Conservation (phyloP, 192 early-diverging fungal species). For the Linnemannia schmuckeri region DNA sequence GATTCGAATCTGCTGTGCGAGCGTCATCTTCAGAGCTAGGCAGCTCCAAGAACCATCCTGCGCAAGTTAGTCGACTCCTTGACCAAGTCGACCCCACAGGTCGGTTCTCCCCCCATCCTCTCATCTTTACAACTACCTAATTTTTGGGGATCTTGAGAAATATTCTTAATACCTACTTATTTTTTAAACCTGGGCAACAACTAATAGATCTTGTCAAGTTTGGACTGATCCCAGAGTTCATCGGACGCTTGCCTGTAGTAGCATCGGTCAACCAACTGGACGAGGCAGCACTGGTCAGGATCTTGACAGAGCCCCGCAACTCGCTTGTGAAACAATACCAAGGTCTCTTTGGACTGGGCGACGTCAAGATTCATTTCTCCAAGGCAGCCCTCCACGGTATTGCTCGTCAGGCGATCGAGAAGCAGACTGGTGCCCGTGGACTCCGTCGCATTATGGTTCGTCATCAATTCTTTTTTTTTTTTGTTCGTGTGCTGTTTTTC, state of each 20-base stretch:
- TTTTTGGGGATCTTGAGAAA: no score
- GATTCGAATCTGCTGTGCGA: slow-evolving; percentile 74
- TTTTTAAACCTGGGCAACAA: background rate
- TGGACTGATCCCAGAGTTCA: slow-evolving; percentile 90
- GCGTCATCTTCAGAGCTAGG: slow-evolving; percentile 28
- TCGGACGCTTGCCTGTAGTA: slow-evolving; percentile 83
- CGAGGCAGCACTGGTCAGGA: slow-evolving; percentile 73
- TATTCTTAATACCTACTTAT: background rate
- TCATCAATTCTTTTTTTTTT: background rate
- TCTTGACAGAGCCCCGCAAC: slow-evolving; percentile 84
- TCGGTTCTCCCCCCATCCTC: slow-evolving; percentile 2
- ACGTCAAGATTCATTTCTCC: slow-evolving; percentile 79
- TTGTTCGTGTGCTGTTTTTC: background rate
- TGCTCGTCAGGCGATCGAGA: slow-evolving; percentile 77
- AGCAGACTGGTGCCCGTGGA: slow-evolving; percentile 88
- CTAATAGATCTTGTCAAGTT: slow-evolving; percentile 77
- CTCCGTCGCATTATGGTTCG: slow-evolving; percentile 82
- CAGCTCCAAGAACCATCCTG: slow-evolving; percentile 52
- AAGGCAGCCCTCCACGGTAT: slow-evolving; percentile 73
- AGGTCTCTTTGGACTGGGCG: slow-evolving; percentile 73
- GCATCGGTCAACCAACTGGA: slow-evolving; percentile 77
- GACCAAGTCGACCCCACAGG: slow-evolving; percentile 76
- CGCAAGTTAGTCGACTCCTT: slow-evolving; percentile 57
- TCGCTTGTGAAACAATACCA: slow-evolving; percentile 84
- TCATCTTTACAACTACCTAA: no score